These are phyloP conservation scores for Lycium barbarum DNA, from an alignment of 257 asterid species.

Conservation along the genomic window DNA sequence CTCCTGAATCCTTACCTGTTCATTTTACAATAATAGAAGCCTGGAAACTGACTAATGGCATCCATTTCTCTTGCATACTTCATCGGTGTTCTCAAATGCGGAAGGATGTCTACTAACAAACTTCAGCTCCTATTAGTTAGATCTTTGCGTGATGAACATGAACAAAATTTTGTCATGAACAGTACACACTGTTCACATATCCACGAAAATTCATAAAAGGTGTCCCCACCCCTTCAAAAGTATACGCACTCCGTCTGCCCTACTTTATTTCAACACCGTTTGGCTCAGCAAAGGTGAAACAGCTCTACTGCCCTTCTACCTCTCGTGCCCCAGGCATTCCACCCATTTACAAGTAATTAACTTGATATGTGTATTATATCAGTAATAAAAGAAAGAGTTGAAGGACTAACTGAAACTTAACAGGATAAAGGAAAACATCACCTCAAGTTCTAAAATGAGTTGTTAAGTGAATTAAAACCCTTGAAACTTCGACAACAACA, in stretches of 20 bases:
- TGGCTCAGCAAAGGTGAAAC: not conserved
- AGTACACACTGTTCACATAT: slow-evolving; percentile 1
- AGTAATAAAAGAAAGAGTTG: not conserved
- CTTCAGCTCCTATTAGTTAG: not conserved
- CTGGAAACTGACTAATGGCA: not conserved
- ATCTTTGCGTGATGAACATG: not conserved
- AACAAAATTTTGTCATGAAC: not conserved
- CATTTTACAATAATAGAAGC: not conserved
- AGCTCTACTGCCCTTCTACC: not conserved
- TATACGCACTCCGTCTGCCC: not conserved
- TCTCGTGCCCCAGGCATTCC: not conserved
- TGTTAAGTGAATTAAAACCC: slow-evolving; percentile 13
- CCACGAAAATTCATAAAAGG: not conserved
- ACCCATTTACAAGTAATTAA: not conserved
- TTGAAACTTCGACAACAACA: not conserved
- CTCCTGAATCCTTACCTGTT: not conserved
- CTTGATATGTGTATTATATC: not conserved
- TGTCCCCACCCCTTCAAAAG: not conserved
- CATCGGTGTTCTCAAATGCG: not conserved
- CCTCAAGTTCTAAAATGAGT: not conserved
- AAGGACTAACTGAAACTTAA: not conserved
- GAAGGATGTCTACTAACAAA: not conserved
- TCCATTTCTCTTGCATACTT: not conserved
- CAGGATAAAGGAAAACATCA: slow-evolving; percentile 6
- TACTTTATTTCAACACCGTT: not conserved